phyloP scores from a whole-genome alignment of 345 rosid genomes.

The Orychophragmus violaceus region DNA sequence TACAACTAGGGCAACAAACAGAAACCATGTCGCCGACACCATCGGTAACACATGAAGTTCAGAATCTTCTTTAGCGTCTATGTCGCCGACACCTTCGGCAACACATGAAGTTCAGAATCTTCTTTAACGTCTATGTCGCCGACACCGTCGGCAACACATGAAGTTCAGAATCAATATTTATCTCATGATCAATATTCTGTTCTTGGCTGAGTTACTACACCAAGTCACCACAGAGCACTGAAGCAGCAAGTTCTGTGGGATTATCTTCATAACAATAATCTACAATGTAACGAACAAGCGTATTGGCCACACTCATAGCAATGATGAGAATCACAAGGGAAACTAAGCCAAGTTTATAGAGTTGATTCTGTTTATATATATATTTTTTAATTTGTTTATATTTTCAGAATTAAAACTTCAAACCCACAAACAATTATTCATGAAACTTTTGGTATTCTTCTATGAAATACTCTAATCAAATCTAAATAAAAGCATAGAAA shows the following conservation, averaged over 20 bases:
- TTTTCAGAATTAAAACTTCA: not conserved
- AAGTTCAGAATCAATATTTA: too few relatives aligned
- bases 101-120: too few relatives aligned
- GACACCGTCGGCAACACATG: too few relatives aligned
- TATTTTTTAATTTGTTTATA: not conserved
- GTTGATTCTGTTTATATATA: too few relatives aligned
- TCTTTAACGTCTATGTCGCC: too few relatives aligned
- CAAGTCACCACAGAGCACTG: constrained; percentile 28
- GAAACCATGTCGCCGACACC: too few relatives aligned
- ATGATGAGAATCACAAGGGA: not conserved
- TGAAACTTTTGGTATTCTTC: not conserved
- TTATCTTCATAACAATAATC: constrained; percentile 49
- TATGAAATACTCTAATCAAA: not conserved
- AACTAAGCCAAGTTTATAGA: not conserved
- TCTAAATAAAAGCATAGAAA: not conserved
- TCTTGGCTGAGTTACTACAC: constrained; percentile 29
- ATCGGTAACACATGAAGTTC: too few relatives aligned
- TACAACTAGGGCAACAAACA: too few relatives aligned
- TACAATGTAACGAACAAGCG: constrained; percentile 17
- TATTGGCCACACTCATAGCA: not conserved
- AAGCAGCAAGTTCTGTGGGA: constrained; percentile 40
- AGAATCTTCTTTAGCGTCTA: too few relatives aligned
- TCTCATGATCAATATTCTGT: constrained; percentile 23
- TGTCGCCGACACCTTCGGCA: too few relatives aligned
- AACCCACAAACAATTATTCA: not conserved